Base-by-base conservation (phyloP, 1,139 yeast genomes). In the Lodderomyces beijingensis region DNA sequence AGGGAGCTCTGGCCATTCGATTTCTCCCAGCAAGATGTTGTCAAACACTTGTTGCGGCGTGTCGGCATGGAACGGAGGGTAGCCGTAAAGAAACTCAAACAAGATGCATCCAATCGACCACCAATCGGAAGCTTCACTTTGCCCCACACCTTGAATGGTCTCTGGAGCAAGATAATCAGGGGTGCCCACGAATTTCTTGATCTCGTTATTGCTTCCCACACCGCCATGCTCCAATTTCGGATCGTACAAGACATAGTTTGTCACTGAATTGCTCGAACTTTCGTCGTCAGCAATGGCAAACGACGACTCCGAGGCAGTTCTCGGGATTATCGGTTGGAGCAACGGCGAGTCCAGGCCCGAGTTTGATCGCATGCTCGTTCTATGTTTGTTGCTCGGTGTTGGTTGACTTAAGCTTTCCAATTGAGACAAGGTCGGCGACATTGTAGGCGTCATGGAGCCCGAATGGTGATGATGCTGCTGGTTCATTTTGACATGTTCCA, bases 91-190 rank as follows among this genome's bases (percentile, higher is more conserved):
- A 53, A 91, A 83, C 54, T 93, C 99, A 64, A 91, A 93, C 40
- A 89, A 60, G 12, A 93, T 88, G 55, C 97, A 91, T 0, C 99
- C 99, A 28, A 89, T 74, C 2, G 97, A 86, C 98, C 98, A 93
- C 98, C 98, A 93, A 63, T 93, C 99, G 24, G 94, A 80, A 28
- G 82, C 75, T 45, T 81, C 91, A 42, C 81, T 87, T 53, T 91
- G 96, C 0, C 87, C 86, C 5, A 71, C 69, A 20, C 97, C 97
- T 30, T 74, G 67, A 42, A 93, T 87, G 0, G 96, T 89, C 52
- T 93, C 99, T 0, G 99, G 99, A 0, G 99, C 95, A 26, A 93
- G 70, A 55, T 93, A 93, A 53, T 93, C 99, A 0, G 99, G 98
- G 0, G 99, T 93, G 0, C 99, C 99, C 23, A 88, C 95, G 50